phyloP scores from a whole-genome alignment of 208 protist genomes.

The Leishmania turanica region DNA sequence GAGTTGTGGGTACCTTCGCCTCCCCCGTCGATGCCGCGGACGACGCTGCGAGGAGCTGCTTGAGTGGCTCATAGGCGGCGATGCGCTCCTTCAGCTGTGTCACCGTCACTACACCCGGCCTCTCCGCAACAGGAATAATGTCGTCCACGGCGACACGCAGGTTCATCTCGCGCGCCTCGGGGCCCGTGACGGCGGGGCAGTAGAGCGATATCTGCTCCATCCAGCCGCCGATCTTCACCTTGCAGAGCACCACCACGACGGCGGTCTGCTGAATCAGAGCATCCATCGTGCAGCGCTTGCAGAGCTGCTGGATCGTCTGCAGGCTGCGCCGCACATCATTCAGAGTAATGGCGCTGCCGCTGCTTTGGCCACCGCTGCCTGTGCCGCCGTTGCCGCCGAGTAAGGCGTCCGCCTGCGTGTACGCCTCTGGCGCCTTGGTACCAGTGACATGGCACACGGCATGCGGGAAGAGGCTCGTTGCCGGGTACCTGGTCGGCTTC shows the following conservation, averaged over 20 bases:
- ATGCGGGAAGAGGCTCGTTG: conserved; percentile 81
- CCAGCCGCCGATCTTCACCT: conserved; percentile 67
- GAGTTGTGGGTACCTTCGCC: conserved; percentile 1
- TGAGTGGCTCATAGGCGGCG: conserved; percentile 65
- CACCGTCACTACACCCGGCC: conserved; percentile 70
- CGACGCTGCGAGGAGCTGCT: conserved; percentile 33
- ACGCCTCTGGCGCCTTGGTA: conserved; percentile 61
- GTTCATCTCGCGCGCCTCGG: conserved; percentile 53
- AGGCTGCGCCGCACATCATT: conserved; percentile 39
- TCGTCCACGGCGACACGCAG: conserved; percentile 84
- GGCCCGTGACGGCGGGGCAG: conserved; percentile 51
- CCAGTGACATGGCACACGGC: conserved; percentile 70
- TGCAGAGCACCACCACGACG: conserved; percentile 75
- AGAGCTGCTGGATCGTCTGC: conserved; percentile 46
- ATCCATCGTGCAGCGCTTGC: conserved; percentile 52
- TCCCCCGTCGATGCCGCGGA: conserved; percentile 12
- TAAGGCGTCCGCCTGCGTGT: conserved; percentile 58
- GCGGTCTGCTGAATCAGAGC: conserved; percentile 65
- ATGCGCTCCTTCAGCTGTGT: conserved; percentile 84
- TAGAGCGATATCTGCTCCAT: conserved; percentile 85
- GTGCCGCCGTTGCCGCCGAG: conserved; percentile 22
- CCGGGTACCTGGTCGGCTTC: conserved; percentile 53
- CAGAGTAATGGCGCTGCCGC: conserved; percentile 25
- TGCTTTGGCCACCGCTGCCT: neutral
- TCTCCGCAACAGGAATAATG: conserved; percentile 70